Conservation (phyloP, 2,329 filamentous ascomycete species). For the Xylariomycetidae sp. region DNA sequence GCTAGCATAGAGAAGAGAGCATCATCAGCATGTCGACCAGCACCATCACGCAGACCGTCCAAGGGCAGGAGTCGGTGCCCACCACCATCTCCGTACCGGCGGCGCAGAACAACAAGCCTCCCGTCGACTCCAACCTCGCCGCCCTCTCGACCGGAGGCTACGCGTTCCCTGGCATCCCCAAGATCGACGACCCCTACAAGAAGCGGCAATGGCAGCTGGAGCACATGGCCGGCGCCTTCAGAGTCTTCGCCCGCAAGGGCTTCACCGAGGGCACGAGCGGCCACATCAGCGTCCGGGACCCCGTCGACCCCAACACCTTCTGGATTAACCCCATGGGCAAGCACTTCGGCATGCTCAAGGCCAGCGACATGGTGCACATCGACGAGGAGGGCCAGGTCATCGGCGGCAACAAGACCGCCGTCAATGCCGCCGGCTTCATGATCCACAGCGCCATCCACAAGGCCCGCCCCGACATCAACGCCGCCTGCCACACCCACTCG, state of each 20-base stretch:
- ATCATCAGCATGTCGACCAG: too few relatives aligned
- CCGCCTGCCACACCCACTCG: conserved; percentile 54
- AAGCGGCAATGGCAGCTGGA: conserved; percentile 17
- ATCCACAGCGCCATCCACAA: conserved; percentile 55
- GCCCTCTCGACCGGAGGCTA: too few relatives aligned
- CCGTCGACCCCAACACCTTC: conserved; percentile 24
- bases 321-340: conserved; percentile 32
- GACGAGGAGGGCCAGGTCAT: conserved; percentile 49
- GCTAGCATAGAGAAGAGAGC: too few relatives aligned
- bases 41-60: too few relatives aligned
- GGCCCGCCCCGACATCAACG: conserved; percentile 50
- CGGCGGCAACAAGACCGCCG: conserved; percentile 42
- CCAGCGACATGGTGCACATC: conserved; percentile 53
- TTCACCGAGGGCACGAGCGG: conserved; percentile 58
- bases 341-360: conserved; percentile 54
- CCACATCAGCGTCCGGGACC: conserved; percentile 50
- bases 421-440: conserved; percentile 54
- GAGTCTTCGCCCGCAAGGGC: conserved; percentile 53
- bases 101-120: too few relatives aligned
- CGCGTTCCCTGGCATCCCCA: too few relatives aligned
- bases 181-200: too few relatives aligned
- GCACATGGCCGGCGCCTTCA: conserved; percentile 55
- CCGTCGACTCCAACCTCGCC: too few relatives aligned
- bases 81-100: too few relatives aligned
- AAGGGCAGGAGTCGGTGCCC: too few relatives aligned